phyloP scores from a whole-genome alignment of 1,284 basidiomycete genomes.

The Naganishia sp. region DNA sequence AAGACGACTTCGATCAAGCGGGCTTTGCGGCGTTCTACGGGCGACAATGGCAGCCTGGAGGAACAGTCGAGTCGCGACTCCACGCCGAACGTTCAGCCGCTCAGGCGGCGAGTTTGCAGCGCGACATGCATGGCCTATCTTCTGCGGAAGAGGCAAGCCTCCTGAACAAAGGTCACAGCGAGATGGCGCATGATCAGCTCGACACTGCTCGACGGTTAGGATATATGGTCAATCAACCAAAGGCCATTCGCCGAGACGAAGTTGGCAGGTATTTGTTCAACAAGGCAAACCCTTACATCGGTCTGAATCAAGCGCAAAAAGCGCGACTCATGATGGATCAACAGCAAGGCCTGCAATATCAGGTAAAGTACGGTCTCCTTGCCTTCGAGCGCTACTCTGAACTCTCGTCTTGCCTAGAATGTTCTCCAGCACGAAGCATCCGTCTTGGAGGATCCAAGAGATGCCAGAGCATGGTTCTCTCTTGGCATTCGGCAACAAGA shows the following conservation, averaged over 20 bases:
- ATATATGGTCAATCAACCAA: conserved; percentile 51
- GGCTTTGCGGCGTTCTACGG: conserved; percentile 33
- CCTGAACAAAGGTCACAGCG: not conserved
- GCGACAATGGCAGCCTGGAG: conserved; percentile 23
- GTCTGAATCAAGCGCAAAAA: conserved; percentile 55
- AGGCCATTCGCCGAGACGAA: conserved; percentile 53
- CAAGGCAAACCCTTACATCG: conserved; percentile 73
- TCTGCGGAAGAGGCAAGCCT: conserved; percentile 20
- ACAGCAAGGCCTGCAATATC: conserved; percentile 58
- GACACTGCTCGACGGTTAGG: conserved; percentile 21
- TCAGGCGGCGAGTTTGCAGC: not conserved
- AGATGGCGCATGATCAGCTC: conserved; percentile 22
- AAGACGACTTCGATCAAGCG: conserved; percentile 30
- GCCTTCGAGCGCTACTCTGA: conserved; percentile 28
- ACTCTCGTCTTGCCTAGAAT: conserved; percentile 58
- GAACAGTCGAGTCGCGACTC: not conserved
- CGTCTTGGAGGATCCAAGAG: conserved; percentile 74
- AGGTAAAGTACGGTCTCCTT: conserved; percentile 57
- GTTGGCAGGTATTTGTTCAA: conserved; percentile 71
- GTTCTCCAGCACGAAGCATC: conserved; percentile 87
- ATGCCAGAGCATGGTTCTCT: conserved; percentile 80
- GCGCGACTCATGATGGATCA: conserved; percentile 61
- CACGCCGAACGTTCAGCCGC: conserved; percentile 9
- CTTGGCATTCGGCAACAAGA: conserved; percentile 98
- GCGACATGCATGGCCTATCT: conserved; percentile 12